Conservation (phyloP, 2,329 filamentous ascomycete species). For the Pseudocercospora fuligena region DNA sequence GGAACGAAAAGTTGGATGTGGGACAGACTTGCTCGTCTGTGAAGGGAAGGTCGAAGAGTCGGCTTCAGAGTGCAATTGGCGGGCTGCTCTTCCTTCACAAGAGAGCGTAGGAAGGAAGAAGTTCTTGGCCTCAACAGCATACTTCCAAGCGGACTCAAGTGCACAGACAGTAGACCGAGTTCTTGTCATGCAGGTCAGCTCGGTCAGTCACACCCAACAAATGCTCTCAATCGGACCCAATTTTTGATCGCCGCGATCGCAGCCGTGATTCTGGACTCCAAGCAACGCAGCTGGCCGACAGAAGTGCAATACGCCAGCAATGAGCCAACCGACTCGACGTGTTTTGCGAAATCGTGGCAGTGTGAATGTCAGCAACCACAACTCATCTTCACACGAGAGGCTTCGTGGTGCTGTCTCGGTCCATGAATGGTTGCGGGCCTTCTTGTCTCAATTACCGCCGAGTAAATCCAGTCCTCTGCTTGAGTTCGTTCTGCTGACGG, state of each 20-base stretch:
- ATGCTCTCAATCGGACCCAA: not conserved
- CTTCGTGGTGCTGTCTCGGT: not conserved
- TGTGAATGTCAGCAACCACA: not conserved
- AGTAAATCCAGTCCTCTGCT: not conserved
- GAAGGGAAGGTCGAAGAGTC: not conserved
- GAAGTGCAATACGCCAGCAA: not conserved
- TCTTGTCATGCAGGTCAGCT: not conserved
- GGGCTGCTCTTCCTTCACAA: not conserved
- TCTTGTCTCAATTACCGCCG: not conserved
- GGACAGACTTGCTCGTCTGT: not conserved
- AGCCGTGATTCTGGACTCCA: not conserved
- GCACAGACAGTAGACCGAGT: not conserved
- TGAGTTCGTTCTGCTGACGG: not conserved
- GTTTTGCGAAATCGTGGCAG: no score
- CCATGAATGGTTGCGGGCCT: not conserved
- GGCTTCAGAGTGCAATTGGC: not conserved
- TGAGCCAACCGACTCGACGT: not conserved
- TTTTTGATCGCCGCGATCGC: not conserved
- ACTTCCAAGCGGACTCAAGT: not conserved
- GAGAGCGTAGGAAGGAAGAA: not conserved
- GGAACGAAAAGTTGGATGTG: not conserved
- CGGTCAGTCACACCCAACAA: slow-evolving; percentile 3
- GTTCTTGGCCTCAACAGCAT: slow-evolving; percentile 9
- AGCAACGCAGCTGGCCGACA: not conserved
- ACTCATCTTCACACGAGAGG: not conserved